Evolutionary conservation across 208 protist genomes (phyloP).

Genomic region (Acanthamoeba quina): DNA sequence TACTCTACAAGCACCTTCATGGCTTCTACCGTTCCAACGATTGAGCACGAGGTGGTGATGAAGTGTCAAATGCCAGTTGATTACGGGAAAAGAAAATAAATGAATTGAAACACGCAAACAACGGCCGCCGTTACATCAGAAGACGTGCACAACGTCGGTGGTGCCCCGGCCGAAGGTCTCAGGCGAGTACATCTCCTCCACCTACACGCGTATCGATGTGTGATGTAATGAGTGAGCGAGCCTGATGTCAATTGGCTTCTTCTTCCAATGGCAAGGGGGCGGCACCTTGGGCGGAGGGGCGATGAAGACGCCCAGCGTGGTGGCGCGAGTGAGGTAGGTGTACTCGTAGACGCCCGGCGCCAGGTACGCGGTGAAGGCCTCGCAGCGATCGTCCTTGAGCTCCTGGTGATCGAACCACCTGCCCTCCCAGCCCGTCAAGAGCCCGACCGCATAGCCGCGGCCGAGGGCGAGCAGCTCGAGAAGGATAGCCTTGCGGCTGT

Average conservation of each 20-base stretch:
- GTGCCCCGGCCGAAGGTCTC: constrained; percentile 65
- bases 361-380: constrained; percentile 52
- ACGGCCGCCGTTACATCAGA: no score
- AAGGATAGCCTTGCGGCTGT: constrained; percentile 21
- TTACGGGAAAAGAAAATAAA: no score
- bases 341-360: constrained; percentile 39
- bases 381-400: constrained; percentile 38
- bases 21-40: no score
- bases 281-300: constrained; percentile 34
- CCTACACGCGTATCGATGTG: background rate
- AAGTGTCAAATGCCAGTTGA: no score
- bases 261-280: no score
- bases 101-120: no score
- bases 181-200: constrained; percentile 64
- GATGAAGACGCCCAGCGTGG: constrained; percentile 27
- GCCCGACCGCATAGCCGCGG: constrained; percentile 51
- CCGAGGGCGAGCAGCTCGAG: constrained; percentile 27
- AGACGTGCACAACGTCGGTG: constrained; percentile 24
- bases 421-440: constrained; percentile 56
- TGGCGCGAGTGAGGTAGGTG: constrained; percentile 40
- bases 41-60: no score
- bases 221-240: background rate
- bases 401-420: constrained; percentile 62
- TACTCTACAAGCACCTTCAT: background rate
- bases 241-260: background rate